These are phyloP conservation scores for Backusella mclennaniae DNA, from an alignment of 192 early-diverging fungal genomes.

Conservation along the genomic window DNA sequence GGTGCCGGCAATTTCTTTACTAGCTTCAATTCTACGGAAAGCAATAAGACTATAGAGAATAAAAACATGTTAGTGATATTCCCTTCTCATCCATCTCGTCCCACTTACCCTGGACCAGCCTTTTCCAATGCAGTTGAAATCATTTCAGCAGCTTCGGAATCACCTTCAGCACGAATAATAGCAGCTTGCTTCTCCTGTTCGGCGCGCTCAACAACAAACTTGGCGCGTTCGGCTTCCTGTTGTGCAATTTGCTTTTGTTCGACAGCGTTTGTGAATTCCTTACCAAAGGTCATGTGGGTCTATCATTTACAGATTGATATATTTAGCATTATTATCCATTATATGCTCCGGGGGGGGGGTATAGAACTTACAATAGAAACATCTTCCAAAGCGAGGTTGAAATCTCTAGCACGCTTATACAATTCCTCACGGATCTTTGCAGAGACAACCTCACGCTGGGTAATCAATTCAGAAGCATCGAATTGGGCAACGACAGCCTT, in stretches of 20 bases:
- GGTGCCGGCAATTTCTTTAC: constrained; percentile 93
- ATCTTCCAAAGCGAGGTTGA: constrained; percentile 95
- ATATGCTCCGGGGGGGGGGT: not conserved
- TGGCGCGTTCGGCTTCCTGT: constrained; percentile 98
- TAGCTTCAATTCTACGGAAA: constrained; percentile 96
- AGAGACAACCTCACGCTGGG: constrained; percentile 95
- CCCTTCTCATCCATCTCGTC: not conserved
- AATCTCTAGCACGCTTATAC: constrained; percentile 89
- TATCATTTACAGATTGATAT: constrained; percentile 23
- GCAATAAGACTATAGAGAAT: constrained; percentile 60
- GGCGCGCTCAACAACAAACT: constrained; percentile 95
- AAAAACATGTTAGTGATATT: not conserved
- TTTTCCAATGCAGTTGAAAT: constrained; percentile 89
- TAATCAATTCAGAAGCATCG: constrained; percentile 96
- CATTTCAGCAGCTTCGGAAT: constrained; percentile 90
- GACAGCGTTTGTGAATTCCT: constrained; percentile 98
- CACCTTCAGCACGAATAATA: constrained; percentile 98
- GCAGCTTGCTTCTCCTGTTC: constrained; percentile 98
- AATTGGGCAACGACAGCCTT: constrained; percentile 99
- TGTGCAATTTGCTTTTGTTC: constrained; percentile 99
- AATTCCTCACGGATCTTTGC: constrained; percentile 91
- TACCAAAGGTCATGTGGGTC: constrained; percentile 99
- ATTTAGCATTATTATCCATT: not conserved
- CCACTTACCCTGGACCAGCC: constrained; percentile 74
- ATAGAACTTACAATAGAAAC: constrained; percentile 87